Base-by-base conservation (phyloP, 2,329 filamentous ascomycete genomes). In the Exophiala spinifera region DNA sequence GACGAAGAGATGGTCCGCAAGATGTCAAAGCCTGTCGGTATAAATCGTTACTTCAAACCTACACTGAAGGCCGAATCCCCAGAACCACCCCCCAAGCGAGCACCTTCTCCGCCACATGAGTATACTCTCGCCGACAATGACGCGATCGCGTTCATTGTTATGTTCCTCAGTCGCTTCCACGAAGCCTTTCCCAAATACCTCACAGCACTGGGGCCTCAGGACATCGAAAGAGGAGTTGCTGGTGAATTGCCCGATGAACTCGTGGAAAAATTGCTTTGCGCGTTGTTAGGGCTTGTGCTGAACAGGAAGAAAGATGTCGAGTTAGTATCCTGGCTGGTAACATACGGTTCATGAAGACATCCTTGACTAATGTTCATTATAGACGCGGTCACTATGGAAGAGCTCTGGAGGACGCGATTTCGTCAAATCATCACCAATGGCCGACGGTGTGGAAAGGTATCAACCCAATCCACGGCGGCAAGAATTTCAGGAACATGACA, bases 261-360 rank as follows among this genome's bases (percentile, higher is more conserved):
- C 67, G 86, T 89, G 44, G 92, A 97, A 76, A 82, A 86, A 63
- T 84, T 99, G 55, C 79, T 99, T 21, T 99, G 95, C 77, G 91
- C 91, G 59, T 74, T 99, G 62, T 78, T 99, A 42, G 86, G 88
- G 28, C 78, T 99, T 64, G 83, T 96, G 51, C 79, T 99, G 66
- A 99, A 99, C 73, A 86, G 94, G 72, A 97, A 99, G 79, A 96
- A 99, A 71, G 91, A 96, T 74, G 89, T 97, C 69, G 96, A 99
- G 94, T 97, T 83, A 73, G 90, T 76, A 6, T 36, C 17, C 13
- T 37, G 7, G 23, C 15, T n/a, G 17, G n/a, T 25, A 28, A 40
- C 8, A 14, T 20, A 42, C 36, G 20, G 43, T 13, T n/a, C 23
- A 31, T 36, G 33, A 21, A 42, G 20, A 13, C 36, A 15, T 15